These are phyloP conservation scores for Ascomycota sp. DNA, from an alignment of 2,329 filamentous ascomycete species.

Conservation along the genomic window DNA sequence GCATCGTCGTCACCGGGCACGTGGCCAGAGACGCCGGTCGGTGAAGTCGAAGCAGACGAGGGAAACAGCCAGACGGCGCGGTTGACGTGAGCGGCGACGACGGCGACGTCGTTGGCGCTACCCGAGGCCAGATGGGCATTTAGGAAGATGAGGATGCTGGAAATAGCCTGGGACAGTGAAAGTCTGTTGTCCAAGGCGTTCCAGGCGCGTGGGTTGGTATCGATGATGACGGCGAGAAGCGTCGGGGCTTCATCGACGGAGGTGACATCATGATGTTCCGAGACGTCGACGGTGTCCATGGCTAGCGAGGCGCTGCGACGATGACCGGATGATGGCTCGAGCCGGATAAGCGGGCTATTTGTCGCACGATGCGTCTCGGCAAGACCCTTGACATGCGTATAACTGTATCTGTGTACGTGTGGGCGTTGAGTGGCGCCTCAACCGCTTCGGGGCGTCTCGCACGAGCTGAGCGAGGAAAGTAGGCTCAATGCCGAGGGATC, in stretches of 20 bases:
- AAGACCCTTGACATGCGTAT: too few relatives aligned
- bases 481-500: too few relatives aligned
- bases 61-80: conserved; percentile 77
- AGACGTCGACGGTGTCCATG: conserved; percentile 34
- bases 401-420: too few relatives aligned
- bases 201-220: conserved; percentile 94
- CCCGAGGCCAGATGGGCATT: conserved; percentile 91
- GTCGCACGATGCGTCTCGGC: too few relatives aligned
- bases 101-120: conserved; percentile 76
- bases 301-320: conserved; percentile 2
- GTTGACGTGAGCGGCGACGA: conserved; percentile 74
- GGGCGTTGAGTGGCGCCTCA: too few relatives aligned
- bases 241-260: conserved; percentile 43
- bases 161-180: conserved; percentile 62
- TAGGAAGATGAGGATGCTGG: conserved; percentile 81
- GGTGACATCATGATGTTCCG: conserved; percentile 35
- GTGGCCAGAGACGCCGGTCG: conserved; percentile 22
- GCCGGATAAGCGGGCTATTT: too few relatives aligned
- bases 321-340: too few relatives aligned
- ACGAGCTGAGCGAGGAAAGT: too few relatives aligned
- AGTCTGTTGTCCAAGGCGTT: conserved; percentile 51
- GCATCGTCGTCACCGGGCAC: conserved; percentile 32
- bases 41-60: conserved; percentile 9
- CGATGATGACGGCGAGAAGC: conserved; percentile 72
- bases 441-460: too few relatives aligned